phyloP scores from a whole-genome alignment of 2,329 filamentous ascomycete species.

The Aspergillus calidoustus region DNA sequence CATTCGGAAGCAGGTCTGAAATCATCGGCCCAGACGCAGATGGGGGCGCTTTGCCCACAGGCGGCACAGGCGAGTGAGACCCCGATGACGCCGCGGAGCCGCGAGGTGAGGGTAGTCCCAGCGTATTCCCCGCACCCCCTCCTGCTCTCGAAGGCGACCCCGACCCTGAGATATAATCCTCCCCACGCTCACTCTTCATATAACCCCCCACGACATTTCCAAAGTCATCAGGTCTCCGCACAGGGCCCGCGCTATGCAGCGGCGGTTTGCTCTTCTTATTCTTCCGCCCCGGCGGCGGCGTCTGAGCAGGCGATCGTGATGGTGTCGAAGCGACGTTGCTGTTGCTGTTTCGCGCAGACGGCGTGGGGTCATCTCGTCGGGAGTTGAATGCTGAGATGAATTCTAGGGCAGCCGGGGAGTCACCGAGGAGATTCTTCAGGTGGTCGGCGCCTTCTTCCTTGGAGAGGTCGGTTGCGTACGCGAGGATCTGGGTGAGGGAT shows the following conservation, averaged over 20 bases:
- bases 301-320: conserved; percentile 23
- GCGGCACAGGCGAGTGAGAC: conserved; percentile 45
- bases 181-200: conserved; percentile 70
- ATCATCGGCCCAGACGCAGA: conserved; percentile 79
- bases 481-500: conserved; percentile 80
- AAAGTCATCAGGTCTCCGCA: conserved; percentile 66
- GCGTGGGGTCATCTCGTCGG: conserved; percentile 48
- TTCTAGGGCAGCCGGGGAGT: conserved; percentile 74
- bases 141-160: conserved; percentile 38
- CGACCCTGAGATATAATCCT: conserved; percentile 70
- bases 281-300: conserved; percentile 30
- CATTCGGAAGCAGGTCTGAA: conserved; percentile 70
- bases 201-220: conserved; percentile 72
- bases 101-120: conserved; percentile 40
- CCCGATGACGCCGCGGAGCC: conserved; percentile 53
- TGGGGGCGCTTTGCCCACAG: conserved; percentile 56
- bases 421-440: conserved; percentile 84
- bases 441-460: conserved; percentile 80
- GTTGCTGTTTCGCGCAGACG: not conserved
- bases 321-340: not conserved
- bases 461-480: conserved; percentile 77
- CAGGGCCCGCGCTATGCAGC: conserved; percentile 65
- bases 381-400: conserved; percentile 78
- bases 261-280: conserved; percentile 63
- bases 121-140: conserved; percentile 17